Evolutionary conservation across 2,329 filamentous ascomycete species (phyloP).

Genomic region (Fusarium gaditjirri): DNA sequence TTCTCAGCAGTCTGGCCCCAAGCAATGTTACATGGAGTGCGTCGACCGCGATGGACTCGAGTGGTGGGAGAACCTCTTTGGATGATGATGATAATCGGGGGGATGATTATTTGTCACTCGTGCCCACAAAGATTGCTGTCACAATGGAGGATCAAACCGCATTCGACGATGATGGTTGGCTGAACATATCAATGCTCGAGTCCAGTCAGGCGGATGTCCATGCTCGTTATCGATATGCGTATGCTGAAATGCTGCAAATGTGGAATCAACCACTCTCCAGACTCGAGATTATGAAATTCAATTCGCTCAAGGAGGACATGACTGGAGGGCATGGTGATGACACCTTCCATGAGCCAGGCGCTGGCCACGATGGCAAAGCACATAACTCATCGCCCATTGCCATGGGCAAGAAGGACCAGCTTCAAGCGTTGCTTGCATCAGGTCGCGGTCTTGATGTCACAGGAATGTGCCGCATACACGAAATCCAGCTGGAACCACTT

Average conservation of each 20-base stretch:
- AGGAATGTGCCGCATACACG: conserved; percentile 71
- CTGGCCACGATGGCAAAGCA: conserved; percentile 52
- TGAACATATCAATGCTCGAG: conserved; percentile 68
- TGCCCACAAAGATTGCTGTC: conserved; percentile 64
- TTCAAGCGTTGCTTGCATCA: conserved; percentile 61
- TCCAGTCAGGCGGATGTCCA: conserved; percentile 60
- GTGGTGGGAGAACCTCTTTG: conserved; percentile 61
- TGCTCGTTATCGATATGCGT: conserved; percentile 70
- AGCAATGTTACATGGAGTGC: conserved; percentile 62
- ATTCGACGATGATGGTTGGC: conserved; percentile 76
- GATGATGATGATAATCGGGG: conserved; percentile 64
- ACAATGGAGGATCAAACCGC: conserved; percentile 70
- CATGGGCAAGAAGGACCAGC: conserved; percentile 66
- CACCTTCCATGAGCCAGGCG: conserved; percentile 51
- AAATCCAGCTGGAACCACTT: conserved; percentile 69
- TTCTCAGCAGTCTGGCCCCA: conserved; percentile 65
- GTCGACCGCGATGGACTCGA: conserved; percentile 59
- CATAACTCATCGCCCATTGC: conserved; percentile 61
- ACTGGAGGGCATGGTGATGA: conserved; percentile 44
- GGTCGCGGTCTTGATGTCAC: conserved; percentile 70
- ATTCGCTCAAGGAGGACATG: conserved; percentile 65
- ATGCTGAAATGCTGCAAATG: conserved; percentile 75
- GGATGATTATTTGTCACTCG: conserved; percentile 58
- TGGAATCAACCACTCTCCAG: conserved; percentile 72
- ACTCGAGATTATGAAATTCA: conserved; percentile 76